These are phyloP conservation scores for Tetrastigma voinierianum DNA, from an alignment of 164 flowering plant species.

Conservation along the genomic window DNA sequence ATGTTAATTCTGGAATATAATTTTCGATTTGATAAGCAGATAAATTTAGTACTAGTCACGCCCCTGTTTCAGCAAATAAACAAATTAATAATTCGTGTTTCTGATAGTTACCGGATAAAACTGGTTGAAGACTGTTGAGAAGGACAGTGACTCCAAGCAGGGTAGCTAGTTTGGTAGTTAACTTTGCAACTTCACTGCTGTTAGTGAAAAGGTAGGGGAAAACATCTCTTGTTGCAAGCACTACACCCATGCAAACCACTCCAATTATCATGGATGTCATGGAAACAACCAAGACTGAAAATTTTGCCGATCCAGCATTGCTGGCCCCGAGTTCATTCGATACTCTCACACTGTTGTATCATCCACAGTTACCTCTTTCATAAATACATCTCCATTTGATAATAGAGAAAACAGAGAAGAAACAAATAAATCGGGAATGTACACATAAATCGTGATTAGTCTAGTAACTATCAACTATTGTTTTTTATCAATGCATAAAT, in stretches of 20 bases:
- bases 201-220: constrained; percentile 63
- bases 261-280: constrained; percentile 56
- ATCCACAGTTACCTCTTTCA: not conserved
- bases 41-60: too few relatives aligned
- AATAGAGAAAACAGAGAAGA: not conserved
- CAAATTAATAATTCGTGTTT: not conserved
- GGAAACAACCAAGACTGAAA: constrained; percentile 50
- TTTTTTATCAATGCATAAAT: too few relatives aligned
- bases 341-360: constrained; percentile 52
- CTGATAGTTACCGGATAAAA: constrained; percentile 52
- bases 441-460: too few relatives aligned
- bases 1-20: not conserved
- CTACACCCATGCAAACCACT: constrained; percentile 36
- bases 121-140: constrained; percentile 67
- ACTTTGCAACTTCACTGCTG: constrained; percentile 45
- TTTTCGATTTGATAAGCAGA: too few relatives aligned
- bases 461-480: too few relatives aligned
- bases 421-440: not conserved
- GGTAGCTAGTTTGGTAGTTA: constrained; percentile 47
- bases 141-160: constrained; percentile 53
- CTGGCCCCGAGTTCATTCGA: constrained; percentile 81
- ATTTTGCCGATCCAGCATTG: constrained; percentile 45
- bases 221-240: constrained; percentile 42
- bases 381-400: not conserved
- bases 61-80: not conserved